Conservation (phyloP, 2,329 filamentous ascomycete genomes). For the Lecanoromycetidae sp. region DNA sequence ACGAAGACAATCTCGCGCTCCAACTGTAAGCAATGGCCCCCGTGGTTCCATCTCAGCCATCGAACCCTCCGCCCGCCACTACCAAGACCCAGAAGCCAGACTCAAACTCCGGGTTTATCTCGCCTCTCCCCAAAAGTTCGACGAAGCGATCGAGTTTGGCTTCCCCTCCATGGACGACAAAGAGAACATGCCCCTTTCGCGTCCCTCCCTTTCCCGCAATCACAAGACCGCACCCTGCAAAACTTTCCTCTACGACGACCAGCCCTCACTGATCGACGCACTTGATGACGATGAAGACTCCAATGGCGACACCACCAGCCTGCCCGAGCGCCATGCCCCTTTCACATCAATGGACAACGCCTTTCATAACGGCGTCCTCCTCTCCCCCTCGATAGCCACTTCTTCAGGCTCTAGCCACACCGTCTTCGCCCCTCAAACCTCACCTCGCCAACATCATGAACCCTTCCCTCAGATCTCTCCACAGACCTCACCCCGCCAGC, state of each 20-base stretch:
- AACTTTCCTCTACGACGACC: conserved; percentile 41
- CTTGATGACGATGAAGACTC: conserved; percentile 17
- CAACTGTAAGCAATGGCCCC: conserved; percentile 39
- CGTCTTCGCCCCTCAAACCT: no score
- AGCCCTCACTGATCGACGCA: conserved; percentile 25
- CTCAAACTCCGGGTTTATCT: conserved; percentile 76
- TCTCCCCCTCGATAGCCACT: conserved; percentile 14
- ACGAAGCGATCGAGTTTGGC: conserved; percentile 87
- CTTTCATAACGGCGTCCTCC: conserved; percentile 18
- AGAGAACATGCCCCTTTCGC: conserved; percentile 22
- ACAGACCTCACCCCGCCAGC: no score
- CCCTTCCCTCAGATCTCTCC: no score
- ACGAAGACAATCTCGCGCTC: conserved; percentile 33
- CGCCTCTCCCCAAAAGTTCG: conserved; percentile 84
- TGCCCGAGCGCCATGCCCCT: conserved; percentile 20
- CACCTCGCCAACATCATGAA: no score
- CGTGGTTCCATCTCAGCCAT: conserved; percentile 38
- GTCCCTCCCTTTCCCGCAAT: conserved; percentile 22
- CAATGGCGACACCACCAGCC: conserved; percentile 12
- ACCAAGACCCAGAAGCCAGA: conserved; percentile 79
- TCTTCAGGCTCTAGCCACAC: conserved; percentile 6
- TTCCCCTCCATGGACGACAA: conserved; percentile 49
- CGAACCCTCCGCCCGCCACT: conserved; percentile 66
- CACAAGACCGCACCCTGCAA: conserved; percentile 36
- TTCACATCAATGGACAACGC: conserved; percentile 20